Conservation (phyloP, 768 basidiomycete genomes). For the Boletus reticulatus region DNA sequence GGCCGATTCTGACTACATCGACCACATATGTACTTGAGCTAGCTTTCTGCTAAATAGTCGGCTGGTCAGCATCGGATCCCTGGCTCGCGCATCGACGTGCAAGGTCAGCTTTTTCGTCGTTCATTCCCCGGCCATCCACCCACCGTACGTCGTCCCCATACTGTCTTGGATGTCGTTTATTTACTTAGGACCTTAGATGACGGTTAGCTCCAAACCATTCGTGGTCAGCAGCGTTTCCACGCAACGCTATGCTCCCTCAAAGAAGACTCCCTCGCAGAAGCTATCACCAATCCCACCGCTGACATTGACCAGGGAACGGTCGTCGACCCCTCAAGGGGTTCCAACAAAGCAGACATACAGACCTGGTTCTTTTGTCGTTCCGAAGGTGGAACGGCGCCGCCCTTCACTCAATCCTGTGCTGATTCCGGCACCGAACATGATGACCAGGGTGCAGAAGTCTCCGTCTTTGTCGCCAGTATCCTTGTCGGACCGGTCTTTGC, state of each 20-base stretch:
- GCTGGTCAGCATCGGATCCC: not conserved
- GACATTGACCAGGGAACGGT: not conserved
- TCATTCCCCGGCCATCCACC: not conserved
- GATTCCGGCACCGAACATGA: not conserved
- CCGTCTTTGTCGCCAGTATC: not conserved
- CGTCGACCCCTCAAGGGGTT: no score
- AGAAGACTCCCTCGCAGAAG: not conserved
- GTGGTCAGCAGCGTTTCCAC: slow-evolving; percentile 4
- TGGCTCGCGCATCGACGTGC: not conserved
- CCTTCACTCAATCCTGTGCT: not conserved
- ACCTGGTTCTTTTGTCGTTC: not conserved
- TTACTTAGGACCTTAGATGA: not conserved
- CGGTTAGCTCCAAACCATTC: slow-evolving; percentile 2
- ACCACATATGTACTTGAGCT: not conserved
- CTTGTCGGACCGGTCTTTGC: no score
- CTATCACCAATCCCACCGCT: not conserved
- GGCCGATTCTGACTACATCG: not conserved
- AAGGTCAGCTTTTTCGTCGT: not conserved
- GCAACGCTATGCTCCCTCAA: not conserved
- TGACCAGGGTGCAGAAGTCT: not conserved
- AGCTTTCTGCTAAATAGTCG: not conserved
- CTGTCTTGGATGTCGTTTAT: not conserved
- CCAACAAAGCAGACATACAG: not conserved
- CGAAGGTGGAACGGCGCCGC: not conserved
- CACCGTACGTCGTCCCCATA: not conserved